phyloP scores from a whole-genome alignment of 1,139 yeast species.

The Taphrina flavorubra region DNA sequence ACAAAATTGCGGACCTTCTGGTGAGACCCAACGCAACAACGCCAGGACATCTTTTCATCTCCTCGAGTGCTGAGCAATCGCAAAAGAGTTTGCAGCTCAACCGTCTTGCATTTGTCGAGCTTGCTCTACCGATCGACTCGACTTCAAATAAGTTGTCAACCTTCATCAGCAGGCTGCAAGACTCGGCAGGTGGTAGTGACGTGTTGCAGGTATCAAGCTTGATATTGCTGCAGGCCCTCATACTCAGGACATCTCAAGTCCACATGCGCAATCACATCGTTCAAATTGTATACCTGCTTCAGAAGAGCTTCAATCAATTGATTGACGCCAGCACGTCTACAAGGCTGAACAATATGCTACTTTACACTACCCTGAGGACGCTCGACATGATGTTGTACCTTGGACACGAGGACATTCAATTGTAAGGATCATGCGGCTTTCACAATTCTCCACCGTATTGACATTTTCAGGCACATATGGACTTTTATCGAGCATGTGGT shows the following conservation, averaged over 20 bases:
- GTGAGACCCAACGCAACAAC: conserved; percentile 18
- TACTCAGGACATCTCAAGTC: conserved; percentile 65
- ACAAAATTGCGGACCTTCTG: conserved; percentile 14
- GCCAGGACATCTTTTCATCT: conserved; percentile 25
- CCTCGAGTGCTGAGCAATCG: conserved; percentile 11
- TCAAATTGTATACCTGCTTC: conserved; percentile 54
- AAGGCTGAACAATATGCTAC: conserved; percentile 62
- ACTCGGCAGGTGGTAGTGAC: conserved; percentile 15
- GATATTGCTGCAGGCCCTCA: conserved; percentile 65
- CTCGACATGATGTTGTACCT: conserved; percentile 73
- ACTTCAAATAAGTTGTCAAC: conserved; percentile 60
- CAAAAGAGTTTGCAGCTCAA: not conserved
- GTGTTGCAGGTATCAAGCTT: conserved; percentile 58
- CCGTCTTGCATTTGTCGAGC: conserved; percentile 6
- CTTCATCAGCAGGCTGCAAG: conserved; percentile 48
- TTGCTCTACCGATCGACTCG: conserved; percentile 17
- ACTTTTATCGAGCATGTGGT: not conserved
- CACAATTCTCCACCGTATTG: not conserved
- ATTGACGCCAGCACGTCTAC: conserved; percentile 50
- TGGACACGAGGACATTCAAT: conserved; percentile 76
- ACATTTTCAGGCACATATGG: conserved; percentile 15
- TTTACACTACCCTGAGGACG: conserved; percentile 67
- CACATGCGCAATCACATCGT: conserved; percentile 77
- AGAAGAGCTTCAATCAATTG: conserved; percentile 15
- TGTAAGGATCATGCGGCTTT: conserved; percentile 50